Conservation (phyloP, 1,139 yeast species). For the Lodderomyces pseudojiufengensis region DNA sequence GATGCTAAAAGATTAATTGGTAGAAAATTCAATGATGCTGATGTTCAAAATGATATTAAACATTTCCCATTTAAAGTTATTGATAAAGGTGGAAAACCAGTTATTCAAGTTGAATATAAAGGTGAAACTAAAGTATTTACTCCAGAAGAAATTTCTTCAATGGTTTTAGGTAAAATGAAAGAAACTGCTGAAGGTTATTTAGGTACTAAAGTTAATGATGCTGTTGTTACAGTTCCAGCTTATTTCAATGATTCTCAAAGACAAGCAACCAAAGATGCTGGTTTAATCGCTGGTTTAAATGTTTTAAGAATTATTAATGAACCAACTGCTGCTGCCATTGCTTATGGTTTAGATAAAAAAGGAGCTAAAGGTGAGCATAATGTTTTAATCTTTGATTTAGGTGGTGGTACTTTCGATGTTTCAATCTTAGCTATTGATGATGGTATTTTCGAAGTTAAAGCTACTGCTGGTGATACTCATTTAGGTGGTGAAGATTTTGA, state of each 20-base stretch:
- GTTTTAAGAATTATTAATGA: constrained; percentile 49
- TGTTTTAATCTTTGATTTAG: constrained; percentile 48
- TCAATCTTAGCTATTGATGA: constrained; percentile 87
- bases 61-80: constrained; percentile 44
- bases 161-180: constrained; percentile 75
- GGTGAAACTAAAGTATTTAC: constrained; percentile 93
- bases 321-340: constrained; percentile 52
- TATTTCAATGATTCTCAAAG: constrained; percentile 50
- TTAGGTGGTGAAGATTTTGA: constrained; percentile 31
- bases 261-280: constrained; percentile 51
- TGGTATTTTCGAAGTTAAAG: constrained; percentile 96
- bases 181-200: constrained; percentile 47
- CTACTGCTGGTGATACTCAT: constrained; percentile 97
- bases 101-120: constrained; percentile 89
- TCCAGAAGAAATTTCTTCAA: constrained; percentile 95
- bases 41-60: constrained; percentile 41
- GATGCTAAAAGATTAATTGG: constrained; percentile 91
- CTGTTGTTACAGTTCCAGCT: constrained; percentile 52
- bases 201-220: constrained; percentile 41
- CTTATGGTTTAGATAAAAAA: constrained; percentile 47
- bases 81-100: constrained; percentile 81
- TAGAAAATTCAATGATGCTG: constrained; percentile 42
- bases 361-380: constrained; percentile 80
- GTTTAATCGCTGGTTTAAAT: constrained; percentile 47
- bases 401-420: constrained; percentile 53